Evolutionary conservation across 2,329 filamentous ascomycete genomes (phyloP).

Genomic region (Fusarium scirpi): DNA sequence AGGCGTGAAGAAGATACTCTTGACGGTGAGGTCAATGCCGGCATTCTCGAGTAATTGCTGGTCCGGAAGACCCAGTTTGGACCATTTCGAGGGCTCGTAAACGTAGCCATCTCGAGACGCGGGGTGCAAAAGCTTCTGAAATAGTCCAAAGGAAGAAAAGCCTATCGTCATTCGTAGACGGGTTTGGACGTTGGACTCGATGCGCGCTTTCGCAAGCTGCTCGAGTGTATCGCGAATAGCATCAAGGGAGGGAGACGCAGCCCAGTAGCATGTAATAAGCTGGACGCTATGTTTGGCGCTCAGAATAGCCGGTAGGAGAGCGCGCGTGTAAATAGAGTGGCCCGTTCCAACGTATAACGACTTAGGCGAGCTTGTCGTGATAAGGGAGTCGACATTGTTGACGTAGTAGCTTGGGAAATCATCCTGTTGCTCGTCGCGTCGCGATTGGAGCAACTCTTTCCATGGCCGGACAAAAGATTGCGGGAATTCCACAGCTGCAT

Average conservation of each 20-base stretch:
- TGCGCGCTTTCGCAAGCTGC: slow-evolving; percentile 64
- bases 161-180: slow-evolving; percentile 75
- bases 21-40: slow-evolving; percentile 76
- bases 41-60: slow-evolving; percentile 62
- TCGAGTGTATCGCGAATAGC: slow-evolving; percentile 69
- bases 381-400: slow-evolving; percentile 58
- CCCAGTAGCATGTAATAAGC: slow-evolving; percentile 87
- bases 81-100: slow-evolving; percentile 72
- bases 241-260: slow-evolving; percentile 70
- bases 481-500: slow-evolving; percentile 48
- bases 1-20: slow-evolving; percentile 82
- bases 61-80: slow-evolving; percentile 72
- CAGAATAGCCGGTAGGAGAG: slow-evolving; percentile 71
- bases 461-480: slow-evolving; percentile 55
- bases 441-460: slow-evolving; percentile 50
- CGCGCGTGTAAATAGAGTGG: slow-evolving; percentile 64
- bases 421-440: slow-evolving; percentile 50
- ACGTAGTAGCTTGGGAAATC: slow-evolving; percentile 65
- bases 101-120: slow-evolving; percentile 70
- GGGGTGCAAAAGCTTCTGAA: slow-evolving; percentile 81
- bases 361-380: slow-evolving; percentile 60
- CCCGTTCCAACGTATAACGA: slow-evolving; percentile 70
- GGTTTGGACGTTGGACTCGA: slow-evolving; percentile 41
- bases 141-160: slow-evolving; percentile 78
- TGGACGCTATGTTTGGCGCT: slow-evolving; percentile 73